These are phyloP conservation scores for Backusella circina DNA, from an alignment of 192 early-diverging fungal genomes.

Conservation along the genomic window DNA sequence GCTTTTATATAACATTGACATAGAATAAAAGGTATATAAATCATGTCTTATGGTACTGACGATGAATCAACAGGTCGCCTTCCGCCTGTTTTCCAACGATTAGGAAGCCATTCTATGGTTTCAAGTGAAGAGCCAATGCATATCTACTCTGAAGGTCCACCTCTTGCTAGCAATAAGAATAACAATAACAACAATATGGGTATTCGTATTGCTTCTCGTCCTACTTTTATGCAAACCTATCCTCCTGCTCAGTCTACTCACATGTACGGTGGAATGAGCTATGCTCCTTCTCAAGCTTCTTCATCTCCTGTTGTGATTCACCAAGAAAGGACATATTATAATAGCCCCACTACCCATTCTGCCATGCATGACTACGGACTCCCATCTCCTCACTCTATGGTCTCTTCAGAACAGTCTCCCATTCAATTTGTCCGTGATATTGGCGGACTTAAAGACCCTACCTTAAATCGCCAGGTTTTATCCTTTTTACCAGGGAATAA, in stretches of 20 bases:
- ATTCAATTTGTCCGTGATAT: not conserved
- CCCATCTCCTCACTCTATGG: not conserved
- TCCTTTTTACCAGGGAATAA: not conserved
- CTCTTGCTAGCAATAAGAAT: too few species aligned
- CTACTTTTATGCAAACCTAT: not conserved
- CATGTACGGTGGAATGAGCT: not conserved
- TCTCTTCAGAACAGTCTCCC: not conserved
- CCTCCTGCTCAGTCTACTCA: not conserved
- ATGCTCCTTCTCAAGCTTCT: not conserved
- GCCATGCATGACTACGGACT: not conserved
- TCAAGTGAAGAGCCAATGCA: not conserved
- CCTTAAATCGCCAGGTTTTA: not conserved
- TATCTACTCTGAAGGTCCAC: not conserved
- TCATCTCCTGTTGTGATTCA: not conserved
- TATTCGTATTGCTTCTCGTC: not conserved
- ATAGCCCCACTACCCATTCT: not conserved
- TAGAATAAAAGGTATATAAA: not conserved
- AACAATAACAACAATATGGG: too few species aligned
- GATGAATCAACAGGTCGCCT: not conserved
- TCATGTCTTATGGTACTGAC: not conserved
- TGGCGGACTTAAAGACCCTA: not conserved
- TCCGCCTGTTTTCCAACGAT: conserved; percentile 5
- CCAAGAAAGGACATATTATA: not conserved
- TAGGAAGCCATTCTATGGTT: not conserved
- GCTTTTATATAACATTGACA: too few species aligned